These are phyloP conservation scores for Aciculosporium take DNA, from an alignment of 2,329 filamentous ascomycete genomes.

Conservation along the genomic window DNA sequence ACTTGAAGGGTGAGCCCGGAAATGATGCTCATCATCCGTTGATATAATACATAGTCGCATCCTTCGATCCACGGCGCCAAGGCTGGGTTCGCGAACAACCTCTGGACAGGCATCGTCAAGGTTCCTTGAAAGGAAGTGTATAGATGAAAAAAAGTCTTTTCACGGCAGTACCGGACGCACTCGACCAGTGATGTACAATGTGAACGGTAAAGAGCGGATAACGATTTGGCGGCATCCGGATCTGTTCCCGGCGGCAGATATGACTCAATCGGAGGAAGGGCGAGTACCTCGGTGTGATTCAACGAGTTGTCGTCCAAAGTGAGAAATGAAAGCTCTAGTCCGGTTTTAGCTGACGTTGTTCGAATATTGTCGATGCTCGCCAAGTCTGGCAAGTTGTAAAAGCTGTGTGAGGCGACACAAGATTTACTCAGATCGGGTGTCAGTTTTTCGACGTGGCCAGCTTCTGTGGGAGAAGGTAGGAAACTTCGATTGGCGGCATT, in stretches of 20 bases:
- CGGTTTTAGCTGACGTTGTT: constrained; percentile 42
- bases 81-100: constrained; percentile 67
- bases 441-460: constrained; percentile 10
- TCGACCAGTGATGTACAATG: constrained; percentile 94
- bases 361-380: constrained; percentile 43
- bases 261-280: constrained; percentile 71
- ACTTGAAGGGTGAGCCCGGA: constrained; percentile 82
- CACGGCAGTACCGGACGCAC: constrained; percentile 88
- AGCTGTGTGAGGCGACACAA: constrained; percentile 24
- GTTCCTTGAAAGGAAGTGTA: constrained; percentile 94
- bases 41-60: constrained; percentile 90
- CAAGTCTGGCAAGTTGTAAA: constrained; percentile 47
- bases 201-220: constrained; percentile 79
- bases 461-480: constrained; percentile 17
- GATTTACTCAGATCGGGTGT: constrained; percentile 5
- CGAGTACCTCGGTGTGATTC: constrained; percentile 52
- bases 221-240: constrained; percentile 68
- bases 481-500: constrained; percentile 13
- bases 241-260: constrained; percentile 76
- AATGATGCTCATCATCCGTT: constrained; percentile 90
- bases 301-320: constrained; percentile 36
- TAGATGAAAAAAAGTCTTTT: constrained; percentile 90
- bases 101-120: constrained; percentile 90
- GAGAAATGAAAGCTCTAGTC: constrained; percentile 46
- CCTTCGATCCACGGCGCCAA: constrained; percentile 88